These are phyloP conservation scores for Neurospora sp. DNA, from an alignment of 495 filamentous ascomycete genomes.

Conservation along the genomic window DNA sequence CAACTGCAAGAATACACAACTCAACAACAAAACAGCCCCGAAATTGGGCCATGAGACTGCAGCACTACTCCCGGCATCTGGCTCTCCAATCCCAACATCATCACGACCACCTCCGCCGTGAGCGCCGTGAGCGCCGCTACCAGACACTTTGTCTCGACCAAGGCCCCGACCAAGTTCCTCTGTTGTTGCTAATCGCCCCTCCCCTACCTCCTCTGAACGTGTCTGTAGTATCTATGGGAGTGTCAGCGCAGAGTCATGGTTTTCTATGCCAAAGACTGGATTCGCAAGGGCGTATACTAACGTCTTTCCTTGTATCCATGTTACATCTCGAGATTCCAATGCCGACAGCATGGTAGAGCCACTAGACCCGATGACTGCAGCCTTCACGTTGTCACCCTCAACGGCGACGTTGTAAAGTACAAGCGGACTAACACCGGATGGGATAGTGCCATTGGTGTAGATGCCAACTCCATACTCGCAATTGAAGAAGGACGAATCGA, in stretches of 20 bases:
- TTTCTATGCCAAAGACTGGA: not conserved
- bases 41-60: not conserved
- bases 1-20: not conserved
- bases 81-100: not conserved
- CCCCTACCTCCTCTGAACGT: constrained; percentile 39
- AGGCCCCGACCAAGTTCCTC: not conserved
- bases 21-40: not conserved
- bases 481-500: constrained; percentile 43
- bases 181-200: constrained; percentile 18
- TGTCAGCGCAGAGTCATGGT: not conserved
- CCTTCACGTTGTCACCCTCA: not conserved
- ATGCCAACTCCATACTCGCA: constrained; percentile 31
- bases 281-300: not conserved
- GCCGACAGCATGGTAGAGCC: not conserved
- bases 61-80: not conserved
- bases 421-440: constrained; percentile 35
- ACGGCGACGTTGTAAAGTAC: constrained; percentile 42
- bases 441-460: constrained; percentile 22
- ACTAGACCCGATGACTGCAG: not conserved
- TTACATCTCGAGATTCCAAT: not conserved
- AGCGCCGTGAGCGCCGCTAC: not conserved
- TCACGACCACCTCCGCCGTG: not conserved
- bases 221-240: not conserved
- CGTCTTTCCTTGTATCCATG: not conserved
- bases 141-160: not conserved